These are phyloP conservation scores for Starmera pachycereana DNA, from an alignment of 805 yeast species.

Conservation along the genomic window DNA sequence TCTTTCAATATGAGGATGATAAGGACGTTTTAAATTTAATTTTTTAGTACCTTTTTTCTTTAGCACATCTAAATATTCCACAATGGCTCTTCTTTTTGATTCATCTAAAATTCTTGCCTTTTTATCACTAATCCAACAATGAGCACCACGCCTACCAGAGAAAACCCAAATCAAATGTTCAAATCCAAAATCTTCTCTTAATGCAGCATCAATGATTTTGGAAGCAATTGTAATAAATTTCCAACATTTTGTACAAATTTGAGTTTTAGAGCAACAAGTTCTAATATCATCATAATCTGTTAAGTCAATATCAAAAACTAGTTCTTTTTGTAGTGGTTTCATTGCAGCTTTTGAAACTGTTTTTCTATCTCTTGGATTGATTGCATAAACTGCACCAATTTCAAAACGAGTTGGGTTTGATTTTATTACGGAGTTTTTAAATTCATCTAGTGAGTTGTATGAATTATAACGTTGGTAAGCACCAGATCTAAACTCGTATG, in stretches of 20 bases:
- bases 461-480: slow-evolving; percentile 88
- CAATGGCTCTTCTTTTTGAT: slow-evolving; percentile 60
- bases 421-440: slow-evolving; percentile 63
- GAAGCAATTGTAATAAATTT: slow-evolving; percentile 80
- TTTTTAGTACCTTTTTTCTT: slow-evolving; percentile 40
- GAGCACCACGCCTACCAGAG: slow-evolving; percentile 98
- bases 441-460: slow-evolving; percentile 53
- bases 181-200: slow-evolving; percentile 85
- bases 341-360: slow-evolving; percentile 63
- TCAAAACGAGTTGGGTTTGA: slow-evolving; percentile 88
- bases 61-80: slow-evolving; percentile 75
- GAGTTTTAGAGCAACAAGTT: slow-evolving; percentile 85
- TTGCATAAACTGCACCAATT: slow-evolving; percentile 84
- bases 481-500: slow-evolving; percentile 80
- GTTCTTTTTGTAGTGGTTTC: slow-evolving; percentile 76
- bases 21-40: slow-evolving; percentile 59
- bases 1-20: slow-evolving; percentile 80
- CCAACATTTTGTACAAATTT: slow-evolving; percentile 89
- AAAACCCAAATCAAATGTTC: slow-evolving; percentile 86
- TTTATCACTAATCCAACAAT: slow-evolving; percentile 92
- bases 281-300: slow-evolving; percentile 92
- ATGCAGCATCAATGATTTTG: slow-evolving; percentile 57
- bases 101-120: slow-evolving; percentile 73
- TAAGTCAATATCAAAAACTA: slow-evolving; percentile 94
- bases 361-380: slow-evolving; percentile 81